These are phyloP conservation scores for Coemansia sp. DNA, from an alignment of 192 early-diverging fungal genomes.

Conservation along the genomic window DNA sequence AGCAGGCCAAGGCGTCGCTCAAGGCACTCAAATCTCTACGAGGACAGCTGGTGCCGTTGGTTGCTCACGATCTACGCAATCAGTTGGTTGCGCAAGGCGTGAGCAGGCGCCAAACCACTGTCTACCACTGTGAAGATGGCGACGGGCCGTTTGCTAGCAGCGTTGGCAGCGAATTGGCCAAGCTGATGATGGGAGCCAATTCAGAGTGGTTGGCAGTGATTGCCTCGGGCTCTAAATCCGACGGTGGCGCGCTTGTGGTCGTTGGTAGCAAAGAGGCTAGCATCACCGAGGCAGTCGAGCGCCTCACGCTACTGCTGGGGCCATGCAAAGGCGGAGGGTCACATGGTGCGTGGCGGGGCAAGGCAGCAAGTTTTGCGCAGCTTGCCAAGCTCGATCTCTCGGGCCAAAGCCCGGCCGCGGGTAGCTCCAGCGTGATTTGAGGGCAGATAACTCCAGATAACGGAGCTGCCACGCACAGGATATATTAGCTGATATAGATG, in stretches of 20 bases:
- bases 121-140: conserved; percentile 30
- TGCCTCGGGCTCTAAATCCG: conserved; percentile 15
- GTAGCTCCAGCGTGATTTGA: background rate
- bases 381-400: conserved; percentile 8
- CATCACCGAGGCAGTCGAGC: conserved; percentile 6
- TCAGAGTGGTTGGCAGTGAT: conserved; percentile 13
- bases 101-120: background rate
- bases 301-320: conserved; percentile 8
- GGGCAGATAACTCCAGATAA: background rate
- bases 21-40: conserved; percentile 20
- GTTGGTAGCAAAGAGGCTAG: conserved; percentile 5
- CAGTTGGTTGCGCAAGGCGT: background rate
- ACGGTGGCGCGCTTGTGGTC: conserved; percentile 20
- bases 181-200: conserved; percentile 4
- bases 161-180: conserved; percentile 11
- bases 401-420: background rate
- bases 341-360: conserved; percentile 32
- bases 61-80: conserved; percentile 12
- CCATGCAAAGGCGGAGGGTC: conserved; percentile 20
- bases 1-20: conserved; percentile 8
- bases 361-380: conserved; percentile 10
- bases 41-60: conserved; percentile 17
- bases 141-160: conserved; percentile 22
- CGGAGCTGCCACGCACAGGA: background rate
- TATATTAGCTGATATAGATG: background rate